Conservation (phyloP, 768 basidiomycete genomes). For the Psilocybe sp. region DNA sequence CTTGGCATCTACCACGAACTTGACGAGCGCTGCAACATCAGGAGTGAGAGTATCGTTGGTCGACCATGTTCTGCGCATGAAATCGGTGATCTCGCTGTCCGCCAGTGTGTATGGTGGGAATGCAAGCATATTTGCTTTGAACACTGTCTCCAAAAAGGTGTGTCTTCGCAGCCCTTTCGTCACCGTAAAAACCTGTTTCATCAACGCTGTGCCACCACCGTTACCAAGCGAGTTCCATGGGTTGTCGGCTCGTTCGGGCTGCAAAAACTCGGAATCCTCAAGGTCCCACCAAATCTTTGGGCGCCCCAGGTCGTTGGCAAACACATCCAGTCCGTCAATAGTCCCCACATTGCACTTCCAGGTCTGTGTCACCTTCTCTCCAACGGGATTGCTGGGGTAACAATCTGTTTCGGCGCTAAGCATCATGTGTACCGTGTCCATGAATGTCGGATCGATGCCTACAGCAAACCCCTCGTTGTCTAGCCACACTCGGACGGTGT, state of each 20-base stretch:
- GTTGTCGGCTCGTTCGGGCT: conserved; percentile 12
- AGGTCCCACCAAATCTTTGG: conserved; percentile 14
- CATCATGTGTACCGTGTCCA: too few species aligned
- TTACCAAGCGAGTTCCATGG: conserved; percentile 11
- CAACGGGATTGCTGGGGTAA: too few species aligned
- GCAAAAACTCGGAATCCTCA: conserved; percentile 6
- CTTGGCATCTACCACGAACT: conserved; percentile 6
- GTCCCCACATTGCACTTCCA: too few species aligned
- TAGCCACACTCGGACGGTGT: too few species aligned
- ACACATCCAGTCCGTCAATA: too few species aligned
- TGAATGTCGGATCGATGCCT: too few species aligned
- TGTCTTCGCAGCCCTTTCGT: conserved; percentile 15
- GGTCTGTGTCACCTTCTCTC: too few species aligned
- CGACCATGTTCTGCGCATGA: conserved; percentile 12
- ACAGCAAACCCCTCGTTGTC: too few species aligned
- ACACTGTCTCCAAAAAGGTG: conserved; percentile 18
- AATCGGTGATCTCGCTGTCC: conserved; percentile 8
- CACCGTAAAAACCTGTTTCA: conserved; percentile 21
- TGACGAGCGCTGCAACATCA: conserved; percentile 1
- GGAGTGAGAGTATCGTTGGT: not conserved
- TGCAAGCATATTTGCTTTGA: conserved; percentile 13
- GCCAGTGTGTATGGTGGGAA: not conserved
- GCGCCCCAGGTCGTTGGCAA: too few species aligned
- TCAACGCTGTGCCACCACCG: conserved; percentile 13
- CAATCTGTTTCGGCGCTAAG: too few species aligned